Conservation (phyloP, 2,329 filamentous ascomycete species). For the Exophiala bonariae region DNA sequence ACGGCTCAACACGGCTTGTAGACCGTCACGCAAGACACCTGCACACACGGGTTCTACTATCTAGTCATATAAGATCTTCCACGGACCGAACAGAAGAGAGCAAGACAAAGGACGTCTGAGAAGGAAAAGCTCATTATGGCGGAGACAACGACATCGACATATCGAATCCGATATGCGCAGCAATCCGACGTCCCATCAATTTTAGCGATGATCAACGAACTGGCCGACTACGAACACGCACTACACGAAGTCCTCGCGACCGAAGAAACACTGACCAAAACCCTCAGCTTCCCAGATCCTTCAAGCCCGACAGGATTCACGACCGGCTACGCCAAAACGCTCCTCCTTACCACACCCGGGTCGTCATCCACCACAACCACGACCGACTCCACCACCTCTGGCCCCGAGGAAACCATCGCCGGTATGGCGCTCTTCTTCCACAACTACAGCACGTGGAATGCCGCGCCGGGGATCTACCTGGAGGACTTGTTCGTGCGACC, state of each 20-base stretch:
- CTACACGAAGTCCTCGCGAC: constrained; percentile 75
- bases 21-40: too few species aligned
- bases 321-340: constrained; percentile 68
- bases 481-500: constrained; percentile 87
- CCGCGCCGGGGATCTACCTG: constrained; percentile 84
- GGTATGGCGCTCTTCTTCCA: constrained; percentile 92
- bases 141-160: constrained; percentile 18
- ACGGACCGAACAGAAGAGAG: too few species aligned
- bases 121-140: constrained; percentile 17
- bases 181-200: constrained; percentile 75
- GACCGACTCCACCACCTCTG: constrained; percentile 29
- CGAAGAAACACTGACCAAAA: constrained; percentile 67
- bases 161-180: constrained; percentile 28
- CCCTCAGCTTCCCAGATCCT: constrained; percentile 71
- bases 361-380: constrained; percentile 34
- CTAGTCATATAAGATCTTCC: too few species aligned
- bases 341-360: constrained; percentile 57
- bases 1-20: too few species aligned
- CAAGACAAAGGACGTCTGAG: too few species aligned
- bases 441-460: constrained; percentile 93
- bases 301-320: constrained; percentile 34
- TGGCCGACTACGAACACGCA: constrained; percentile 85
- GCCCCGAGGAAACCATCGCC: constrained; percentile 49
- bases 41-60: too few species aligned
- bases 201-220: constrained; percentile 75